Evolutionary conservation across 805 yeast species (phyloP).

Genomic region (Candida golubevii): DNA sequence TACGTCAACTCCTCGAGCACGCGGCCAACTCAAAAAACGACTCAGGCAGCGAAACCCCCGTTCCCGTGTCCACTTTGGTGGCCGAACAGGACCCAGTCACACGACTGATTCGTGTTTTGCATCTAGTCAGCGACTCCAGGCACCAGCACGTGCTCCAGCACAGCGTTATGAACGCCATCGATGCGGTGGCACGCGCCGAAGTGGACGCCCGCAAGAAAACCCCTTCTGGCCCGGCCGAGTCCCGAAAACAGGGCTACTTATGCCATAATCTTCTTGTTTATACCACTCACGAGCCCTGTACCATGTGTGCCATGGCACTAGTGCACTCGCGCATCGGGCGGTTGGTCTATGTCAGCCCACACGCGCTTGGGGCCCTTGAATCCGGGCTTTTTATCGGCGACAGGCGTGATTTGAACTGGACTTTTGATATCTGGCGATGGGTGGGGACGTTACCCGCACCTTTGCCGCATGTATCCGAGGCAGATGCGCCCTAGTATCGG

Average conservation of each 20-base stretch:
- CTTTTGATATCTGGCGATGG: constrained; percentile 80
- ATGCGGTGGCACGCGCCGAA: constrained; percentile 56
- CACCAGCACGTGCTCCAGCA: constrained; percentile 57
- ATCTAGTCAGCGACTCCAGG: constrained; percentile 38
- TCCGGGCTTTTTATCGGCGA: constrained; percentile 71
- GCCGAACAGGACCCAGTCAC: constrained; percentile 50
- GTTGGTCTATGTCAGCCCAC: constrained; percentile 51
- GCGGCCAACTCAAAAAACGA: not conserved
- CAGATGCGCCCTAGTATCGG: constrained; percentile 3
- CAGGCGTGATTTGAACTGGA: constrained; percentile 76
- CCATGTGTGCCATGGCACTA: constrained; percentile 95
- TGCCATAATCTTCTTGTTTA: constrained; percentile 76
- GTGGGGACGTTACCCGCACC: constrained; percentile 26
- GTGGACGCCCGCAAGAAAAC: constrained; percentile 29
- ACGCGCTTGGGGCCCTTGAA: constrained; percentile 51
- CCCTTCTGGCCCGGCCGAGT: not conserved
- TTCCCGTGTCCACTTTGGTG: constrained; percentile 57
- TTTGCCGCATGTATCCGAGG: not conserved
- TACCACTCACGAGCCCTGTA: constrained; percentile 93
- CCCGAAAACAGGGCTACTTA: constrained; percentile 45
- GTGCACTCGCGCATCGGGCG: constrained; percentile 82
- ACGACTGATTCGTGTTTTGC: constrained; percentile 25
- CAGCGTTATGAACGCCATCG: constrained; percentile 70
- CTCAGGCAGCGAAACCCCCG: constrained; percentile 4
- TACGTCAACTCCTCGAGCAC: constrained; percentile 13